These are phyloP conservation scores for Eimeria sp. DNA, from an alignment of 169 alveolate species.

Conservation along the genomic window DNA sequence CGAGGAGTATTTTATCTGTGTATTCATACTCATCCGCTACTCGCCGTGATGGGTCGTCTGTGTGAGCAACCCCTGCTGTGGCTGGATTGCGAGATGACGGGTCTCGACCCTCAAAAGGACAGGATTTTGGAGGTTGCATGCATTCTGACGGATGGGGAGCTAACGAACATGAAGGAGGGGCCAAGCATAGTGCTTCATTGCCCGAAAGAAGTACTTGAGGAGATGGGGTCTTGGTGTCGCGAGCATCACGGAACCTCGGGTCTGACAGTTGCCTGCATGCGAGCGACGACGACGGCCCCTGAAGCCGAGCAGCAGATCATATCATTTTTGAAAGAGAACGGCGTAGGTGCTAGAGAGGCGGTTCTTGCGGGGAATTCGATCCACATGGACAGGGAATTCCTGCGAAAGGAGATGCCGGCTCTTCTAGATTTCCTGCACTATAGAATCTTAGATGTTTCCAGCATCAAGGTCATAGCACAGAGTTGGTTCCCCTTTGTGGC, in stretches of 20 bases:
- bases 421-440: slow-evolving; percentile 85
- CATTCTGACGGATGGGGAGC: slow-evolving; percentile 89
- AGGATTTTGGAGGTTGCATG: slow-evolving; percentile 90
- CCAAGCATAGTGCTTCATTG: slow-evolving; percentile 88
- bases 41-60: neutral
- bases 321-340: slow-evolving; percentile 63
- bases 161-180: slow-evolving; percentile 85
- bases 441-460: slow-evolving; percentile 89
- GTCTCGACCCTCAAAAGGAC: slow-evolving; percentile 86
- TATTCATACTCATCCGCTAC: neutral
- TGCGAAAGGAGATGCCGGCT: slow-evolving; percentile 89
- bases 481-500: slow-evolving; percentile 85
- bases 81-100: slow-evolving; percentile 94
- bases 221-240: slow-evolving; percentile 90
- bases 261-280: slow-evolving; percentile 84
- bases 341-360: slow-evolving; percentile 40
- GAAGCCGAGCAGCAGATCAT: slow-evolving; percentile 87
- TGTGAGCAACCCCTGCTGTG: slow-evolving; percentile 84
- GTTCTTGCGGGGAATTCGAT: slow-evolving; percentile 91
- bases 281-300: slow-evolving; percentile 83
- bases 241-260: slow-evolving; percentile 88
- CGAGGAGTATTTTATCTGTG: neutral
- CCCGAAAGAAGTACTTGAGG: slow-evolving; percentile 84
- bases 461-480: slow-evolving; percentile 86
- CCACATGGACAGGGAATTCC: slow-evolving; percentile 88